phyloP scores from a whole-genome alignment of 345 rosid genomes.

The Barbarea vulgaris region DNA sequence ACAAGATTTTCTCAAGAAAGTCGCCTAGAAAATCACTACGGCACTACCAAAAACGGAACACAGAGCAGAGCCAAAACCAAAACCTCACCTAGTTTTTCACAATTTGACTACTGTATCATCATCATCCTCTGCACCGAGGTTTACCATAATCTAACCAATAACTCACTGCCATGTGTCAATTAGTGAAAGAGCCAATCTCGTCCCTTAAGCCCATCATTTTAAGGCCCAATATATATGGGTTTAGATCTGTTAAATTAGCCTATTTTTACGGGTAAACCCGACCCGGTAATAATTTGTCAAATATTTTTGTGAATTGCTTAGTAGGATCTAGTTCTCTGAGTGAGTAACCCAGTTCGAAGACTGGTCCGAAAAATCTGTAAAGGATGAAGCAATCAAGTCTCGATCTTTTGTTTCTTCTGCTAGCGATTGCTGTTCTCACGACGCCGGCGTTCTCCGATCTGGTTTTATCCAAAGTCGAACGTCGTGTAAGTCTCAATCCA shows the following conservation, averaged over 20 bases:
- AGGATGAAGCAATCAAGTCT: slow-evolving; percentile 46
- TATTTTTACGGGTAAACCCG: slow-evolving; percentile 15
- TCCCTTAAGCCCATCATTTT: background rate
- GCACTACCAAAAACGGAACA: background rate
- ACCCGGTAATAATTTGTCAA: slow-evolving; percentile 15
- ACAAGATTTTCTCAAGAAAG: slow-evolving; percentile 29
- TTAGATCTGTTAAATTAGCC: background rate
- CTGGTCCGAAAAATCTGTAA: slow-evolving; percentile 16
- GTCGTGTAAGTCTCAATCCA: slow-evolving; percentile 69
- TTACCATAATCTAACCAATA: slow-evolving; percentile 25
- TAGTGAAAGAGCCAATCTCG: background rate
- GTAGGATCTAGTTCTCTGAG: background rate
- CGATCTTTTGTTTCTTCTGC: slow-evolving; percentile 48
- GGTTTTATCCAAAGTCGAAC: slow-evolving; percentile 82
- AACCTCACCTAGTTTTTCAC: slow-evolving; percentile 38
- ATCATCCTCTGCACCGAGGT: slow-evolving; percentile 29
- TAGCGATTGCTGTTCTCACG: slow-evolving; percentile 49
- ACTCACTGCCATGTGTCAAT: background rate
- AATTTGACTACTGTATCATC: background rate
- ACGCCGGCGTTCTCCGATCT: slow-evolving; percentile 79
- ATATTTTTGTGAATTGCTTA: background rate
- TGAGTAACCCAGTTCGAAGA: slow-evolving; percentile 21
- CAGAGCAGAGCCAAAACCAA: slow-evolving; percentile 35
- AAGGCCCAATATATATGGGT: slow-evolving; percentile 13
- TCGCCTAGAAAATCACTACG: slow-evolving; percentile 6